phyloP scores from a whole-genome alignment of 768 basidiomycete genomes.

The Tylopilus rubrobrunneus region DNA sequence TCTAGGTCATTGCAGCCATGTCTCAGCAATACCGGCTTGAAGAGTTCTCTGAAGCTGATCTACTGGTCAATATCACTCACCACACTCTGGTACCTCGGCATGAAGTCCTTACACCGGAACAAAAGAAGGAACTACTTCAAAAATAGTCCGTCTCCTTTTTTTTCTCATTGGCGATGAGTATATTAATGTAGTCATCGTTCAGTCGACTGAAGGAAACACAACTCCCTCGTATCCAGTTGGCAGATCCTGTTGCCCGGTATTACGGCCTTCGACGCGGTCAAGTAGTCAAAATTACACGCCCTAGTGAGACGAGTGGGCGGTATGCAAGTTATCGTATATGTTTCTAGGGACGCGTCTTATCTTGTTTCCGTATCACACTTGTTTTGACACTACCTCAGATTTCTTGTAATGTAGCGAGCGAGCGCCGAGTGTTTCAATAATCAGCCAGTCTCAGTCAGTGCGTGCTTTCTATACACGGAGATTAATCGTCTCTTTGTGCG shows the following conservation, averaged over 20 bases:
- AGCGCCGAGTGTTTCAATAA: slow-evolving; percentile 5
- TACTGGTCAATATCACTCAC: slow-evolving; percentile 96
- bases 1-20: slow-evolving; percentile 90
- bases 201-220: slow-evolving; percentile 98
- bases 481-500: not conserved
- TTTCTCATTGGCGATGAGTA: slow-evolving; percentile 1
- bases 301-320: slow-evolving; percentile 93
- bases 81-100: slow-evolving; percentile 94
- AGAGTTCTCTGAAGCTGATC: slow-evolving; percentile 94
- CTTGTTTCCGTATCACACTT: not conserved
- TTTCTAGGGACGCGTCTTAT: slow-evolving; percentile 44
- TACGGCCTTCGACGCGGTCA: slow-evolving; percentile 94
- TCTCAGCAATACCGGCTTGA: slow-evolving; percentile 82
- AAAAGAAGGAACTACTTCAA: slow-evolving; percentile 82
- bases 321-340: slow-evolving; percentile 92
- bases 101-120: slow-evolving; percentile 77
- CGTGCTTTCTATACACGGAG: not conserved
- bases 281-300: slow-evolving; percentile 97
- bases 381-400: slow-evolving; percentile 6
- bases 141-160: slow-evolving; percentile 72
- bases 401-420: slow-evolving; percentile 13
- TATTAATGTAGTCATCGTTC: slow-evolving; percentile 8
- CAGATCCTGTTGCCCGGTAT: slow-evolving; percentile 97
- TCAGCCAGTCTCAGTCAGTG: slow-evolving; percentile 1
- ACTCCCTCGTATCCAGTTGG: slow-evolving; percentile 91